A percentile compares a stretch with the other conserved stretches of the same genome.
phyloP scores from a whole-genome alignment of 2,329 filamentous ascomycete species.

The Colletotrichum higginsianum region DNA sequence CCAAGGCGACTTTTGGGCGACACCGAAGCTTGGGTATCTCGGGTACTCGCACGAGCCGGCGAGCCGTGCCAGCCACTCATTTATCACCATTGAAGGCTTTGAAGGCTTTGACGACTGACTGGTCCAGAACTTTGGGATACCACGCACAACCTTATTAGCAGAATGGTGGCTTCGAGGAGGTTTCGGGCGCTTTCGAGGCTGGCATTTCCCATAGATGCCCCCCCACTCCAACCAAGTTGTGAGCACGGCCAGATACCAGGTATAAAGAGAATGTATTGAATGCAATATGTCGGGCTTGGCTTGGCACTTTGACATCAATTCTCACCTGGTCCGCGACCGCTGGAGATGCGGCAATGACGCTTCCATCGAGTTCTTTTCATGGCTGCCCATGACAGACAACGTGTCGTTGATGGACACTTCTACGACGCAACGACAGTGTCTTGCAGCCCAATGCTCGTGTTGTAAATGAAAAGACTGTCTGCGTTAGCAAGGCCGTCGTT shows the following conservation, averaged over 20 bases:
- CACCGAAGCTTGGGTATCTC: background rate
- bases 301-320: background rate
- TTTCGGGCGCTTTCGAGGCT: background rate
- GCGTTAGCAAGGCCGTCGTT: background rate
- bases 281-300: background rate
- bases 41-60: slow-evolving; percentile 18
- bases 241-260: background rate
- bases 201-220: background rate
- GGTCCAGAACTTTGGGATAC: background rate
- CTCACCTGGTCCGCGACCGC: background rate
- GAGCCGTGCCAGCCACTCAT: slow-evolving; percentile 29
- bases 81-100: slow-evolving; percentile 15
- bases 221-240: background rate
- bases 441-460: background rate
- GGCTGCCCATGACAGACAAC: background rate
- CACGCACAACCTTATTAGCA: slow-evolving; percentile 8
- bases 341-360: too few relatives aligned
- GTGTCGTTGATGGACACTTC: background rate
- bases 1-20: background rate
- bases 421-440: background rate
- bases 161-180: background rate
- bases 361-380: background rate
- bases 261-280: background rate
- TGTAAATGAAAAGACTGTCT: background rate
- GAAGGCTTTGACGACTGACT: background rate